Conservation (phyloP, 495 filamentous ascomycete genomes). For the Podospora anserina region DNA sequence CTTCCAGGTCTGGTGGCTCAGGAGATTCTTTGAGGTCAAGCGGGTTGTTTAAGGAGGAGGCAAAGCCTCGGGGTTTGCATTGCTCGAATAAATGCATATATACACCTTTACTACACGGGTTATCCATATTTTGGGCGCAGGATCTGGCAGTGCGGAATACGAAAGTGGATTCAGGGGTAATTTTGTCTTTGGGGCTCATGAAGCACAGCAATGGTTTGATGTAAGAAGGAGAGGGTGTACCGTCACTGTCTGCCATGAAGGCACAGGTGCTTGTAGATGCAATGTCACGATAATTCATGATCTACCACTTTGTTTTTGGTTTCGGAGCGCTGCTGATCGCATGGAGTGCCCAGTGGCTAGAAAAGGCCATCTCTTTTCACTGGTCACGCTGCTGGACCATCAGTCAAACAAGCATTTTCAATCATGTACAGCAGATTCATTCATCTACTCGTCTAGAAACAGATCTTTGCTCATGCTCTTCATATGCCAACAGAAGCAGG, state of each 20-base stretch:
- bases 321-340: too few species aligned
- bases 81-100: conserved; percentile 2
- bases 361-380: too few species aligned
- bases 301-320: neutral
- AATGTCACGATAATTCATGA: neutral
- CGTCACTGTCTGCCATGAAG: conserved; percentile 5
- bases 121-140: conserved; percentile 13
- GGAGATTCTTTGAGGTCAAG: conserved; percentile 87
- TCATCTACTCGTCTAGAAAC: neutral
- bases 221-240: conserved; percentile 10
- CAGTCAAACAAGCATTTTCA: neutral
- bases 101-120: conserved; percentile 1
- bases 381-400: too few species aligned
- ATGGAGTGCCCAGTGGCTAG: too few species aligned
- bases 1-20: conserved; percentile 99
- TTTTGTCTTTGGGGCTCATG: conserved; percentile 19
- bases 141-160: conserved; percentile 4
- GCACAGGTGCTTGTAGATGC: neutral
- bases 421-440: neutral
- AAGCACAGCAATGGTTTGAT: conserved; percentile 7
- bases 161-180: conserved; percentile 9
- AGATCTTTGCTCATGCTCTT: neutral
- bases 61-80: neutral
- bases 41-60: conserved; percentile 31
- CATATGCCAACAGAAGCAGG: neutral